phyloP scores from a whole-genome alignment of 495 filamentous ascomycete species.

The Daldinia decipiens region DNA sequence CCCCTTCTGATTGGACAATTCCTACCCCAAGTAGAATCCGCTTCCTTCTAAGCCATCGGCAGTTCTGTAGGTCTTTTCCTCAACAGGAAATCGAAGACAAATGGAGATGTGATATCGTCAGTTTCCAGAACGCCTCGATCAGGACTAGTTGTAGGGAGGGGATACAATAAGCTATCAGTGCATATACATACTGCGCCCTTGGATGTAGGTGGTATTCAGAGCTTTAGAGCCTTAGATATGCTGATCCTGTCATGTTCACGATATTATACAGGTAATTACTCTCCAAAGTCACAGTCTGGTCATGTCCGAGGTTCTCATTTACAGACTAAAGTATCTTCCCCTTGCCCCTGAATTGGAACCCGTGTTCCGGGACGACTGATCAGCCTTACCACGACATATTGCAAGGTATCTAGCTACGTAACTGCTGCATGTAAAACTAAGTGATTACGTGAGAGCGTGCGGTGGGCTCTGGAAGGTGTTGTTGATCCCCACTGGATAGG shows the following conservation, averaged over 20 bases:
- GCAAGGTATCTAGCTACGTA: conserved; percentile 11
- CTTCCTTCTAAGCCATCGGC: conserved; percentile 9
- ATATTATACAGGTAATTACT: not conserved
- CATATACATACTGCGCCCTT: not conserved
- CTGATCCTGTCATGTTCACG: not conserved
- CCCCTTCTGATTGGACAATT: conserved; percentile 30
- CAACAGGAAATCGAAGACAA: conserved; percentile 23
- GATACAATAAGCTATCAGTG: conserved; percentile 22
- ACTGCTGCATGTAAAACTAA: conserved; percentile 23
- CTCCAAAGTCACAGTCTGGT: conserved; percentile 8
- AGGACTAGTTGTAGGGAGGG: not conserved
- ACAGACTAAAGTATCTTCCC: conserved; percentile 2
- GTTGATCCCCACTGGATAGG: conserved; percentile 29
- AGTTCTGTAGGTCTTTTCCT: conserved; percentile 21
- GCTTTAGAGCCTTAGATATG: not conserved
- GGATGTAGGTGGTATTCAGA: not conserved
- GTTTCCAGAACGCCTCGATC: conserved; percentile 36
- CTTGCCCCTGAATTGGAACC: conserved; percentile 5
- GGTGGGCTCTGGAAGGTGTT: conserved; percentile 10
- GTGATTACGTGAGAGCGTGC: conserved; percentile 39
- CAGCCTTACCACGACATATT: conserved; percentile 30
- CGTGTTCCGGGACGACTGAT: conserved; percentile 11
- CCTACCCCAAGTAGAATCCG: conserved; percentile 7
- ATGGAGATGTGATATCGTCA: conserved; percentile 9
- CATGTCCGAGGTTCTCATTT: conserved; percentile 18